Base-by-base conservation (phyloP, 2,329 filamentous ascomycete species). In the Xylariales sp. region DNA sequence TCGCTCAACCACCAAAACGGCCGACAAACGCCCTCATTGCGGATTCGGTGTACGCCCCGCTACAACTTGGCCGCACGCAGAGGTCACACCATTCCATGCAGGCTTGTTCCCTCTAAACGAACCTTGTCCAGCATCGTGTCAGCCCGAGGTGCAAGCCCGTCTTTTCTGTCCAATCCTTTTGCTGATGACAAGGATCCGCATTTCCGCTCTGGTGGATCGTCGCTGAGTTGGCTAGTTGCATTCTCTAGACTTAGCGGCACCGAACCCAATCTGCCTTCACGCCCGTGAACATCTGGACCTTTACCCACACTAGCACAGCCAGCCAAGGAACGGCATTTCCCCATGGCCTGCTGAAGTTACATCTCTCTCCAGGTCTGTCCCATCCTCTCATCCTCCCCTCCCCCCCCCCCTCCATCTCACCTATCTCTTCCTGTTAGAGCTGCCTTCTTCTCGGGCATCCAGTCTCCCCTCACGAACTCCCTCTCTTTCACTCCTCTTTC, bases 221-320 rank as follows among this genome's bases (percentile, higher is more conserved):
- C 54, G 55, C 48, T 57, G 55, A 49, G 55, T 51, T 57, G 55
- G 54, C 54, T 33, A 44, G 46, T 47, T 43, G 46, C 40, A 30
- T 18, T 29, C 34, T 37, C 34, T 23, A 16, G 20, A 23, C 20
- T 13, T 33, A 19, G 17, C 31, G 16, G 11, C 11, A 33, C 8
- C n/a, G 16, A 20, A 10, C 31, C 31, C 16, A 33, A 33, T 33
- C 23, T 19, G 30, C 30, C 23, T 19, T 29, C 33, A 15, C n/a
- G 21, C 23, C 21, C 5, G 13, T 15, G n/a, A 15, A 29, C 24
- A 29, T 35, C 33, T 16, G 19, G 28, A 30, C 8, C 28, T 25
- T 18, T 21, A 20, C 11, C 24, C 34, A 18, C 28, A 30, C 8
- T 7, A 30, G 10, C 34, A 13, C 35, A 31, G 27, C 27, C 35